phyloP scores from a whole-genome alignment of 129 eudicot species.

The Tagetes patula region DNA sequence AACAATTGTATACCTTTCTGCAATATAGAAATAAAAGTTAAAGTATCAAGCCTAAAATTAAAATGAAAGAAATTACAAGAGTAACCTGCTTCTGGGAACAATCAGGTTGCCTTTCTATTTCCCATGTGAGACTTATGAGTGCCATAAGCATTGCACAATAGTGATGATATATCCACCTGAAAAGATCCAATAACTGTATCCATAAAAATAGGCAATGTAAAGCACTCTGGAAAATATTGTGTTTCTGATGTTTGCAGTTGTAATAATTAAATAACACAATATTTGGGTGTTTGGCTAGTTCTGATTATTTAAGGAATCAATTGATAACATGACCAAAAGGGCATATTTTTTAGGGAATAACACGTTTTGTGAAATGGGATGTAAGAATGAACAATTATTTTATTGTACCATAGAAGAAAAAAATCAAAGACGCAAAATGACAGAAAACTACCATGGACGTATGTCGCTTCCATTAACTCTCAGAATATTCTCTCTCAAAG shows the following conservation, averaged over 20 bases:
- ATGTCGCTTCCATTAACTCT: slow-evolving; percentile 93
- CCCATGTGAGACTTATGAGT: slow-evolving; percentile 98
- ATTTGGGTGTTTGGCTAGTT: background rate
- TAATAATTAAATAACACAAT: background rate
- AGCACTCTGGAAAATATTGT: too few relatives aligned
- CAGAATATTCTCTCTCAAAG: slow-evolving; percentile 85
- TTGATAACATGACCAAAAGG: background rate
- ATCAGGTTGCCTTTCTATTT: slow-evolving; percentile 77
- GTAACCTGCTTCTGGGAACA: slow-evolving; percentile 82
- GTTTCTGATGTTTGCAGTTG: too few relatives aligned
- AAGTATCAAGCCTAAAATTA: background rate
- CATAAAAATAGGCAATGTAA: background rate
- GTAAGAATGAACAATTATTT: background rate
- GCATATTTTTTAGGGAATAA: background rate
- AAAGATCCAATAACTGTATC: background rate
- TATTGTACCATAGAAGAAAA: background rate
- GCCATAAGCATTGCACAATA: slow-evolving; percentile 97
- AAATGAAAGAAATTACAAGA: background rate
- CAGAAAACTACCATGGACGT: slow-evolving; percentile 72
- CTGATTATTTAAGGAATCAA: background rate
- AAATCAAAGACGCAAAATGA: background rate
- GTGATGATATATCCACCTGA: slow-evolving; percentile 99
- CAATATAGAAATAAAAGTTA: slow-evolving; percentile 18
- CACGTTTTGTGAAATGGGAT: background rate
- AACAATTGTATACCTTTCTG: slow-evolving; percentile 88